Base-by-base conservation (phyloP, 106 monocot genomes). In the Phalaenopsis aphrodite region DNA sequence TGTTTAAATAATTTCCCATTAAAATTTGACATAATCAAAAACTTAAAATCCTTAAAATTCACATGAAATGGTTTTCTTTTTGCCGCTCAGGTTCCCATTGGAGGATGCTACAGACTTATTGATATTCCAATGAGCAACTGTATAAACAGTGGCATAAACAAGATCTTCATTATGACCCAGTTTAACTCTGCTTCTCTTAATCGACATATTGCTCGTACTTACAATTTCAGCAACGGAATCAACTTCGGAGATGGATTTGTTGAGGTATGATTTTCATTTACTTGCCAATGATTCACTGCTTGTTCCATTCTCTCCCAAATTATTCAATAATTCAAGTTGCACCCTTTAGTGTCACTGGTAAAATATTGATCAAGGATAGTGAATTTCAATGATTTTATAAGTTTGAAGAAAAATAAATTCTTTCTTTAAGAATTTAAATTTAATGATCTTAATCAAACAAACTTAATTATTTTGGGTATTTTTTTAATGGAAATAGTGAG, bases 41-140 rank as follows among this genome's bases (percentile, higher is more conserved):
- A 69, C 77, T 69, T 38, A 69, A 38, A 61, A 38, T 38, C 36
- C 15, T 39, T 69, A 69, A 39, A 69, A 69, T 39, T 39, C 39
- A 39, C 10, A 69, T 69, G 14, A 69, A 30, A 38, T 15, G 7
- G 36, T 3, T 77, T 77, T 55, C 15, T 77, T 55, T 77, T 77
- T 77, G 14, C 41, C 2, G 5, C 57, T 78, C 23, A 96, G 96
- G 96, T 96, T 76, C 96, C 96, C 9, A 55, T 96, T 72, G 96
- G 93, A 67, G 96, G 96, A 71, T 90, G 88, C 80, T 96, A 93
- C 48, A 83, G 91, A 69, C 91, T 96, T 69, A 88, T 96, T 64
- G 96, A 96, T 65, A 86, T 96, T 76, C 90, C 93, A 11, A 91
- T 91, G 96, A 96, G 93, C 82, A 96, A 96, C 76, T 96, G 96